Evolutionary conservation across 495 filamentous ascomycete species (phyloP), one percentile per base, ranked within the genome.

Genomic region (Daldinia childiae): DNA sequence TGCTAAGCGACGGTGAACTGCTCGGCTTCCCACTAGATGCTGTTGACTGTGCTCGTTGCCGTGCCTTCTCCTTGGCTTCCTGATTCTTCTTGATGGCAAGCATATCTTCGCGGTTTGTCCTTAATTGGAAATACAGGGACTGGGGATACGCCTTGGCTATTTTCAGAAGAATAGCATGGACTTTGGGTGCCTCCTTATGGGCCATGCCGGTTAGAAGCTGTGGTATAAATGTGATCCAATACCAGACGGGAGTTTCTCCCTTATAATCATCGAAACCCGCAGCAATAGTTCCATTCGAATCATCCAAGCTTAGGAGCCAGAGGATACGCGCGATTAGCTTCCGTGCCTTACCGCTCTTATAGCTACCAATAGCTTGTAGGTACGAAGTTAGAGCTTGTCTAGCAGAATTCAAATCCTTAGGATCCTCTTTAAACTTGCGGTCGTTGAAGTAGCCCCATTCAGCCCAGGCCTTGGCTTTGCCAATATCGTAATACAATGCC

Each of bases 371-470:
- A 36, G 96, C 96, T 78, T 99, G 96, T 36, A 98, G 84, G 76
- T 98, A 99, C 74, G 95, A 98, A 68, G 94, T 97, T 17, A 98
- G 87, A 0, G 96, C 95, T 80, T 95, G 94, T 65, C 90, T 92
- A 2, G 95, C 96, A 62, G 91, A 86, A 48, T 87, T 88, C 62
- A 94, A 86, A 71, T 97, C 90, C 1, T 85, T 82, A 0, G 94
- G 90, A 65, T 97, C 90, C 58, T 91, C 90, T 80, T 97, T 98
- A 84, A 97, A 99, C 38, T 93, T 90, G 58, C 91, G 88, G 77
- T 99, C 96, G 77, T 95, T 98, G 82, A 97, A 99, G 74, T 95
- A 93, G 51, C 95, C 96, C 96, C 96, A 99, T 80, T 98, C 96
- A 63, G 95, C 95, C 96, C 96, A 99, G 5, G 96, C 96, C 79